Base-by-base conservation (phyloP, 495 filamentous ascomycete species). In the Monascus purpureus region DNA sequence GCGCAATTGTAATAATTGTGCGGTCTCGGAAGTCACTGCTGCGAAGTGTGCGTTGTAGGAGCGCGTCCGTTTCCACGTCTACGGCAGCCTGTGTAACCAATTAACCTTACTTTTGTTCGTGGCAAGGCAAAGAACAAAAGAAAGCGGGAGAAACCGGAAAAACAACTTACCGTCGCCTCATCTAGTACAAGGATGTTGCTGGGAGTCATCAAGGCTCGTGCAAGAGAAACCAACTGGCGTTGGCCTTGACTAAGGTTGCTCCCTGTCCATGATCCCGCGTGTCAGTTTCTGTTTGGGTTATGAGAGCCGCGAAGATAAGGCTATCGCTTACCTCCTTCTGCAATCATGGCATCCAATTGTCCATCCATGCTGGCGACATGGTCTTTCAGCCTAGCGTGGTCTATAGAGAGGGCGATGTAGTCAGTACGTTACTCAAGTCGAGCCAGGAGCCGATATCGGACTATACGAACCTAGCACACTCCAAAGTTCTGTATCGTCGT, bases 401-500 rank as follows among this genome's bases (percentile, higher is more conserved):
- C 90, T 90, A 50, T 26, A 35, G 28, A 9, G 36, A 41, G 13
- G 30, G 40, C 12, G 9, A 4, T 5, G 4, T 22, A 43, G 46
- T 46, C 30, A 45, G 38, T 42, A 17, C 37, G 23, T 20, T 7
- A 27, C 31, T 25, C 25, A 15, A 13, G 15, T 3, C 15, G 12
- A 13, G 39, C 6, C 25, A 27, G 19, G 36, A 17, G 31, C 33
- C 42, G 17, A 9, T 22, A 14, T 30, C 29, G 28, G 25, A 33
- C 40, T 41, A 35, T 39, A 70, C 78, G 50, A 67, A 88, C 84
- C 81, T 29, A 99, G 68, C 24, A 94, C 92, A 44, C 81, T 87
- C 92, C 92, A 99, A 11, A 99, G 73, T 49, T 95, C 92, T 8
- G 86, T 93, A 50, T 99, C 92, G 54, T 93, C 90, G 48, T 96